Evolutionary conservation across 2,329 filamentous ascomycete species (phyloP), one percentile per base, ranked within the genome.

Genomic region (Penicillium sp.): DNA sequence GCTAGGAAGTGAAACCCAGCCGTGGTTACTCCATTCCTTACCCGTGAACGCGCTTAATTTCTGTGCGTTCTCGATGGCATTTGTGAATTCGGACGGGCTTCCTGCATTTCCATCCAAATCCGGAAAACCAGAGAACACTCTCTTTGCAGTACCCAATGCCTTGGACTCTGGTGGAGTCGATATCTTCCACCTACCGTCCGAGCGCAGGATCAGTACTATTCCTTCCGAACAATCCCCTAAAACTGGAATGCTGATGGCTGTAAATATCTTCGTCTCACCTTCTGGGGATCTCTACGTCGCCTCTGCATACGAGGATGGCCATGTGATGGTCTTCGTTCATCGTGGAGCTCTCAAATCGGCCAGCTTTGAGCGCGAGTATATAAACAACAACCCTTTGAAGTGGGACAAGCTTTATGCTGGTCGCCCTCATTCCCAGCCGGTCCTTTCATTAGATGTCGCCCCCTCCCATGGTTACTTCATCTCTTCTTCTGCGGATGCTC

Each of bases 31-130:
- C 22, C 85, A 96, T 73, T 83, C 89, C 4, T 77, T 99, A 5
- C 81, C 89, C 5, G 91, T 97, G 42, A 97, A 97, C 69, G 91
- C 93, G 1, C 84, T 97, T 77, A 99, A 97, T 70, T 99, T 97
- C 71, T 99, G 94, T 87, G 87, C 69, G 57, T 78, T 57, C 69
- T 74, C 61, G 7, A 69, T 68, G 42, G 57, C 58, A 8, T 65
- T 72, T 7, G 60, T 71, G 18, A 59, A 61, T 20, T 52, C 57
- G 31, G 59, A 37, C 50, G 66, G 11, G 3, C 35, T 56, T 38
- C 42, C 53, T 59, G 59, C 63, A 18, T 34, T 52, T 31, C 50
- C 39, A 4, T 11, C 32, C 24, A 9, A 24, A 31, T 24, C 34
- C 11, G 26, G 77, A 80, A 55, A 37, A 50, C 46, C 43, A 22